Evolutionary conservation across 2,329 filamentous ascomycete species (phyloP), one percentile per base, ranked within the genome.

Genomic region (Ambrosiella beaveri): DNA sequence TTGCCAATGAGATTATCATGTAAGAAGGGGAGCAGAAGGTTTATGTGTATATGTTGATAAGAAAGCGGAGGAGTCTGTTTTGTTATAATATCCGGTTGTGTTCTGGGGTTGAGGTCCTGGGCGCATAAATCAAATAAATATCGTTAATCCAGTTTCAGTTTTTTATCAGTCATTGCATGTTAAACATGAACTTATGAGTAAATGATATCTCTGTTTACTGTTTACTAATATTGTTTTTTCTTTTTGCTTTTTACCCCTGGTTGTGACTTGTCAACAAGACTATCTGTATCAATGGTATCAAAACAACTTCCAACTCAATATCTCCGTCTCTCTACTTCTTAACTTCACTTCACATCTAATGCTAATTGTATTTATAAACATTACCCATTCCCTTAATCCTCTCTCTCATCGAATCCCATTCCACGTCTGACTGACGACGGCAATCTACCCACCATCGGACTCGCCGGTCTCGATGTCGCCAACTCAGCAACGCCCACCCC

Each of bases 1-100:
- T 95, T 60, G 72, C 81, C 62, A 90, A 91, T 66, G 81, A 85
- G 69, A 87, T 95, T 67, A 96, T 96, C 70, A 96, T 96, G 90
- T 96, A 80, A 77, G 44, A n/a, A 15, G 37, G 17, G 7, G 15
- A 35, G 40, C 8, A 19, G 12, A 15, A 19, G 12, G 41, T 15
- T 6, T 27, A 11, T 5, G 52, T 35, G 19, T 35, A 12, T 19
- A 38, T 44, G 37, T 35, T 52, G 35, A 57, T 44, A 27, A n/a
- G 27, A 7, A 19, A 27, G 27, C 1, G 5, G 13, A 17, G 27
- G 27, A 9, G 17, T 27, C 35, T 51, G 17, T 19, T 51, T 19
- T 57, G 40, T 56, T 49, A 56, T 35, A 49, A 56, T 56, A 56
- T 49, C 37, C 13, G 38, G 39, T 11, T n/a, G 39, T 41, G 39